Base-by-base conservation (phyloP, 2,329 filamentous ascomycete genomes). In the Rhexocercosporidium sp. region DNA sequence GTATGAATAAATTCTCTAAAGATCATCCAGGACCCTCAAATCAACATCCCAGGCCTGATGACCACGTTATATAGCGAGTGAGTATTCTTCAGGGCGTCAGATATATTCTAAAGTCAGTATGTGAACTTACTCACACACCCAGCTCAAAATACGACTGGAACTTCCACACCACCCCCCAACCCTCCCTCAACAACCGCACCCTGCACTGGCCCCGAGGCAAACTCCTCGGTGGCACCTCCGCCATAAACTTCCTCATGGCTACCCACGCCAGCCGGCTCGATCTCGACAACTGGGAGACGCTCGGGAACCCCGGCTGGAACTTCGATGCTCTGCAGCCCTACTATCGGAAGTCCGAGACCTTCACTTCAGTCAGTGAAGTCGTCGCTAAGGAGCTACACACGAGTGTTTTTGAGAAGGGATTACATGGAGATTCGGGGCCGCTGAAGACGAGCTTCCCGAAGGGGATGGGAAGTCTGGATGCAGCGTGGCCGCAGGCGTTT, bases 241-340 rank as follows among this genome's bases (percentile, higher is more conserved):
- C 74, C 0, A 79, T 81, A 59, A 82, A 81, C 53, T 77, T 56
- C 34, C 27, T 27, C 37, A 64, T 39, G 29, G 8, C 18, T 18
- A 9, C 18, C 8, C 59, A 70, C 29, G 49, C 69, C 11, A 53
- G 68, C 14, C 69, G 73, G n/a, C 65, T 71, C 3, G 77, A 79
- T 44, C 76, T 81, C 53, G 73, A 82, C 54, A 70, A 47, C 0
- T 83, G 81, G 81, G 75, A 75, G 25, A 72, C 70, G 1, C 68
- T 83, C 9, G 80, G 80, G 0, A 82, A 82, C 31, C 61, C 59
- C 75, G 77, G 63, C 60, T 65, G 81, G 81, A 74, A 74, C 20
- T 80, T 76, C 70, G 71, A 79, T 6, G 70, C 69, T 16, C 69
- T 84, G 18, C 71, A 77, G 1, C 80, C 79, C 82, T n/a, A 82